A percentile compares a stretch with the other conserved stretches of the same genome.
Conservation (phyloP, 2,329 filamentous ascomycete genomes). For the Orbilia blumenaviensis region DNA sequence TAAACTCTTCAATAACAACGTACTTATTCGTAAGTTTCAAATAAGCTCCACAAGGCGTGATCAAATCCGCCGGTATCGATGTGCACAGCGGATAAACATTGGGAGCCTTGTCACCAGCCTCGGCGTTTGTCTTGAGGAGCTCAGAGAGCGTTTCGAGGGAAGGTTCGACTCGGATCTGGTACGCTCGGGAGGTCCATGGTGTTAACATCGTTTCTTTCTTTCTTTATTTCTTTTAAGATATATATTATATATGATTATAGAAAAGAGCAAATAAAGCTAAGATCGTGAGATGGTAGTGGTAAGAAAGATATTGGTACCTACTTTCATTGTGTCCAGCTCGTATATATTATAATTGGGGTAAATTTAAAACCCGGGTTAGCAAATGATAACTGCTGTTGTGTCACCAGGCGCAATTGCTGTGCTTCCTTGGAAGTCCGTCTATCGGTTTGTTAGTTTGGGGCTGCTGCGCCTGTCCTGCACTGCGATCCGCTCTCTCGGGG, state of each 20-base stretch:
- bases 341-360: too few species aligned
- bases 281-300: background rate
- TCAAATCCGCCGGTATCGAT: constrained; percentile 87
- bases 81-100: constrained; percentile 85
- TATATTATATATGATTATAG: too few species aligned
- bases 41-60: constrained; percentile 95
- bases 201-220: constrained; percentile 18
- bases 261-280: too few species aligned
- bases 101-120: constrained; percentile 63
- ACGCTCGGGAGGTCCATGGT: background rate
- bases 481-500: background rate
- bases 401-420: background rate
- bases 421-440: too few species aligned
- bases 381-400: too few species aligned
- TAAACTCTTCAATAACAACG: too few species aligned
- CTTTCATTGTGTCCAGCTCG: background rate
- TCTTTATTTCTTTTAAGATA: too few species aligned
- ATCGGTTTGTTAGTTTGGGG: too few species aligned
- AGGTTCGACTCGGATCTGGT: constrained; percentile 45
- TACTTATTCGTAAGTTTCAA: constrained; percentile 83
- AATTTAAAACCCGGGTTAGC: too few species aligned
- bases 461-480: too few species aligned
- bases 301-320: too few species aligned
- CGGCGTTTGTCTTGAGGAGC: constrained; percentile 33
- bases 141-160: constrained; percentile 45